Evolutionary conservation across 495 filamentous ascomycete species (phyloP), one percentile per base, ranked within the genome.

Genomic region (Aspergillus carlsbadensis): DNA sequence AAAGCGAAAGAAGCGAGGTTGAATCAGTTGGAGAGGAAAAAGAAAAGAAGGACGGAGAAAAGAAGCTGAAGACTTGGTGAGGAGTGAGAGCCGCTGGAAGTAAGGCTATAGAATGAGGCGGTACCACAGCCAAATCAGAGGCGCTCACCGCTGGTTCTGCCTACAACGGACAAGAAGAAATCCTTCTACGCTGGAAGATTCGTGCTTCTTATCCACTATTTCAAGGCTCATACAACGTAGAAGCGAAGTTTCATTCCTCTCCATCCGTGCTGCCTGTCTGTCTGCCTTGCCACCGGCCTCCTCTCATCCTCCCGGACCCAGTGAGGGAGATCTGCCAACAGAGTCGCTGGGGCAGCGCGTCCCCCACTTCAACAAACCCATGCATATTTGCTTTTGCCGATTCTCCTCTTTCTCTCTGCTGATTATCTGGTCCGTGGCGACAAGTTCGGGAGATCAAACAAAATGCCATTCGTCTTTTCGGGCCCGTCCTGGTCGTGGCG

Each of bases 91-190:
- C 17, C 10, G 41, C 22, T 47, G 46, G 34, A 51, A 40, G 17
- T 41, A 46, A 55, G 49, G 31, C 42, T 29, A 20, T 33, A 62
- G 53, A 59, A 60, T 63, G 64, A 66, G 60, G 60, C 60, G 58
- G 56, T 52, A 57, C 58, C 58, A 59, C 62, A 58, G 60, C 61
- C 61, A 63, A 59, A 61, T 61, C 58, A 64, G 51, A 50, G 41
- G 47, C 55, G 52, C 55, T 60, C 59, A 59, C 62, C 62, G 58
- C 58, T 53, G 58, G 56, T 63, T 59, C 54, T 43, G 18, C 29
- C 35, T 47, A 42, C n/a, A 50, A 22, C n/a, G n/a, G n/a, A n/a
- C n/a, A n/a, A n/a, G n/a, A 15, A 36, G 29, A 13, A 49, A 46
- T 26, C 22, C 17, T 37, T 26, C 42, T 39, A 56, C 45, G 20